Conservation (phyloP, 768 basidiomycete species). For the Boletus reticulatus region DNA sequence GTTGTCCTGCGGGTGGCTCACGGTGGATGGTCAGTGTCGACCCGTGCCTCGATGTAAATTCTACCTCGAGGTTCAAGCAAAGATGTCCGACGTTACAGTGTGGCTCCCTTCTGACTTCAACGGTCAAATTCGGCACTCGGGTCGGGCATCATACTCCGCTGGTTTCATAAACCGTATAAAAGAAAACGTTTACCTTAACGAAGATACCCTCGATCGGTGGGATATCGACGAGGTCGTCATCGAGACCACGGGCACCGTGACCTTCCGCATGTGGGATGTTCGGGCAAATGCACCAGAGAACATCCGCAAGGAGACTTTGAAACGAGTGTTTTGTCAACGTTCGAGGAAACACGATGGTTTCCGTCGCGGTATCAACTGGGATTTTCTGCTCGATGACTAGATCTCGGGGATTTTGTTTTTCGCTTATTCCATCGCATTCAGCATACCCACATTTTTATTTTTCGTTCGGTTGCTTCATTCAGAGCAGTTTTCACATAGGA, state of each 20-base stretch:
- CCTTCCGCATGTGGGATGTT: constrained; percentile 80
- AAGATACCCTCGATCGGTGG: constrained; percentile 31
- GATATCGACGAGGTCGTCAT: constrained; percentile 64
- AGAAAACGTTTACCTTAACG: constrained; percentile 49
- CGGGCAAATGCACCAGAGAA: constrained; percentile 63
- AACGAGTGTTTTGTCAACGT: constrained; percentile 57
- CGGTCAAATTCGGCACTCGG: constrained; percentile 58
- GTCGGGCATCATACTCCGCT: constrained; percentile 58
- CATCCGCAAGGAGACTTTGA: constrained; percentile 56
- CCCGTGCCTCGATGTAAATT: constrained; percentile 52
- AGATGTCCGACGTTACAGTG: constrained; percentile 68
- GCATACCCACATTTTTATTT: constrained; percentile 5
- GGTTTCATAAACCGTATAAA: constrained; percentile 73
- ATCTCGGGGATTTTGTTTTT: not conserved
- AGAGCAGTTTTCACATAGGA: constrained; percentile 9
- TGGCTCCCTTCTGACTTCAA: constrained; percentile 81
- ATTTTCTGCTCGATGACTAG: constrained; percentile 73
- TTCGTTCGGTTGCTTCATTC: constrained; percentile 3
- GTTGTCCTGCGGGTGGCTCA: not conserved
- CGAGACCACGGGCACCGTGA: constrained; percentile 56
- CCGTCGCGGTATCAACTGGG: constrained; percentile 60
- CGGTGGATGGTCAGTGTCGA: constrained; percentile 46
- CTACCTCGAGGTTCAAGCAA: constrained; percentile 61
- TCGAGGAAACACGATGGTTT: constrained; percentile 49
- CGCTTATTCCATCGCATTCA: constrained; percentile 10